A percentile compares a stretch with the other conserved stretches of the same genome.
Evolutionary conservation across 257 asterid genomes (phyloP).

Genomic region (Mitragyna speciosa): DNA sequence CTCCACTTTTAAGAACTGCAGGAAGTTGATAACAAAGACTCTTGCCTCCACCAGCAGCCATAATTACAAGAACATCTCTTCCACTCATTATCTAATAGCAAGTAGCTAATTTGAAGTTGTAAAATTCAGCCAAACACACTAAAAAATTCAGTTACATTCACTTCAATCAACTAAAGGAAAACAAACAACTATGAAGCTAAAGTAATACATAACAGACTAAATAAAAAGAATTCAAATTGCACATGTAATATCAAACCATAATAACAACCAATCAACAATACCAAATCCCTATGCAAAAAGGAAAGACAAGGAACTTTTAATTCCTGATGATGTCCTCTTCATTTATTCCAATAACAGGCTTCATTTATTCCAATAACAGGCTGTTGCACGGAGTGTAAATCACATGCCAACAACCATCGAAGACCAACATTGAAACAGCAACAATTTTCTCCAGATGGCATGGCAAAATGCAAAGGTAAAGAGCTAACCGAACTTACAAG

Average conservation of each 20-base stretch:
- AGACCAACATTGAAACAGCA: neutral
- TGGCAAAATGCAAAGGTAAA: neutral
- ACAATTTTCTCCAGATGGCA: too few species aligned
- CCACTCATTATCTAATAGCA: conserved; percentile 71
- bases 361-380: neutral
- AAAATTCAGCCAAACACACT: neutral
- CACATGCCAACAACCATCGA: neutral
- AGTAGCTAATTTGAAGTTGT: neutral
- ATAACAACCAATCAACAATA: neutral
- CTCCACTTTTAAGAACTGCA: conserved; percentile 75
- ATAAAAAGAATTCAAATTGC: neutral
- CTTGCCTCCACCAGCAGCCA: conserved; percentile 99
- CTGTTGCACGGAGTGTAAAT: neutral
- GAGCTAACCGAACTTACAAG: neutral
- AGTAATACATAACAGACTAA: neutral
- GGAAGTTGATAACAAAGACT: conserved; percentile 99
- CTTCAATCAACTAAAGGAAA: neutral
- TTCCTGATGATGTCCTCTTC: neutral
- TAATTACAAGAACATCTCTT: conserved; percentile 87
- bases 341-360: too few species aligned
- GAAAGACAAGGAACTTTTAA: neutral
- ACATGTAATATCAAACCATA: neutral
- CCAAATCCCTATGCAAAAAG: neutral
- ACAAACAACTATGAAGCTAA: too few species aligned
- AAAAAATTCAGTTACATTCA: neutral